Conservation (phyloP, 331 rosid species). For the Stylosanthes scabra region DNA sequence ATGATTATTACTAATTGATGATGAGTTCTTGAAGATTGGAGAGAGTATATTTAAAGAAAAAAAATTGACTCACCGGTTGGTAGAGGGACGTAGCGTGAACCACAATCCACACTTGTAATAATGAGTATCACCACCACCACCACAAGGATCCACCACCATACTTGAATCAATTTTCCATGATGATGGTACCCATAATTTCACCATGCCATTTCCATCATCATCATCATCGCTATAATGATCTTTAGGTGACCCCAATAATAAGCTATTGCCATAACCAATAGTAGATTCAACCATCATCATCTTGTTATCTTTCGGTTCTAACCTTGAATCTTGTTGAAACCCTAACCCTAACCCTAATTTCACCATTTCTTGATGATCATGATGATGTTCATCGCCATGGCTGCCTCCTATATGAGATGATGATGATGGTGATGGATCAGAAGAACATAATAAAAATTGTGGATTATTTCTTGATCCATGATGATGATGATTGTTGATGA, state of each 20-base stretch:
- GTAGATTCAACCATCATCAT: background rate
- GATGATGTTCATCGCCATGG: background rate
- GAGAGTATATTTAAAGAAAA: background rate
- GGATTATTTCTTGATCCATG: constrained; percentile 28
- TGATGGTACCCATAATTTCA: constrained; percentile 25
- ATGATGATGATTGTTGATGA: background rate
- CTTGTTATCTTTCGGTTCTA: constrained; percentile 29
- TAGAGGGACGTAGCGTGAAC: constrained; percentile 60
- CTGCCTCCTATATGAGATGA: background rate
- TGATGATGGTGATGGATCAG: constrained; percentile 20
- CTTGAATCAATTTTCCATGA: constrained; percentile 41
- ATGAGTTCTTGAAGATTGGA: constrained; percentile 10
- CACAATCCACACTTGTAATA: constrained; percentile 50
- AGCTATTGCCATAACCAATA: constrained; percentile 8
- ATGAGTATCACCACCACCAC: constrained; percentile 38
- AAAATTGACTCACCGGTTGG: constrained; percentile 57
- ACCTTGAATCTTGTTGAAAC: constrained; percentile 34
- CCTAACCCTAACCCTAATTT: constrained; percentile 8
- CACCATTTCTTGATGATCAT: background rate
- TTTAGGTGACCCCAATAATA: constrained; percentile 15
- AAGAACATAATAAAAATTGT: constrained; percentile 29
- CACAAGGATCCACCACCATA: constrained; percentile 33
- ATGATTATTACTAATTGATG: background rate
- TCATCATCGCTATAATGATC: constrained; percentile 19
- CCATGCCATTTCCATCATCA: constrained; percentile 18